Evolutionary conservation across 306 rosid genomes (phyloP).

Genomic region (Trifolium subterraneum): DNA sequence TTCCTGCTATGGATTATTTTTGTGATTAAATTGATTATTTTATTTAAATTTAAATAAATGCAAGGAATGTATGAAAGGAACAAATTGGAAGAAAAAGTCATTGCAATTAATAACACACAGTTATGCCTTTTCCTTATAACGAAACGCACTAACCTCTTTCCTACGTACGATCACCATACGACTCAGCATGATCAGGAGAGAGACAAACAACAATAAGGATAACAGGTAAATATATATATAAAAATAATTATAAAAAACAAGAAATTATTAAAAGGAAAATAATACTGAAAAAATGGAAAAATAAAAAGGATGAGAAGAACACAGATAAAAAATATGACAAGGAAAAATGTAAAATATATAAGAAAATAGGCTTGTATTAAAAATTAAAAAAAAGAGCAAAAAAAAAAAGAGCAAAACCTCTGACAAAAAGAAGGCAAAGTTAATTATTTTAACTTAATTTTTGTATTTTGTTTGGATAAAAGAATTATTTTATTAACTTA

Average conservation of each 20-base stretch:
- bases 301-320: background rate
- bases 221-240: background rate
- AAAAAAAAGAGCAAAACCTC: too few relatives aligned
- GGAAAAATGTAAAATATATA: too few relatives aligned
- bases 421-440: too few relatives aligned
- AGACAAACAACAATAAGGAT: background rate
- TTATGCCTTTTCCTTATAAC: background rate
- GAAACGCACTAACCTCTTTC: conserved; percentile 7
- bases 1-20: too few relatives aligned
- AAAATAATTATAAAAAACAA: background rate
- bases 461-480: too few relatives aligned
- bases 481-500: too few relatives aligned
- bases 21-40: too few relatives aligned
- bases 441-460: too few relatives aligned
- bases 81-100: conserved; percentile 6
- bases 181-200: background rate
- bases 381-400: too few relatives aligned
- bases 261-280: background rate
- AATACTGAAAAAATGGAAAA: background rate
- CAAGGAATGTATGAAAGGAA: conserved; percentile 18
- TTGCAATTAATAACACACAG: background rate
- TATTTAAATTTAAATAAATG: too few relatives aligned
- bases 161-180: background rate
- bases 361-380: too few relatives aligned
- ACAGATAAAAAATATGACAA: background rate